Conservation (phyloP, 805 yeast species). For the Cyberlindnera lachancei region DNA sequence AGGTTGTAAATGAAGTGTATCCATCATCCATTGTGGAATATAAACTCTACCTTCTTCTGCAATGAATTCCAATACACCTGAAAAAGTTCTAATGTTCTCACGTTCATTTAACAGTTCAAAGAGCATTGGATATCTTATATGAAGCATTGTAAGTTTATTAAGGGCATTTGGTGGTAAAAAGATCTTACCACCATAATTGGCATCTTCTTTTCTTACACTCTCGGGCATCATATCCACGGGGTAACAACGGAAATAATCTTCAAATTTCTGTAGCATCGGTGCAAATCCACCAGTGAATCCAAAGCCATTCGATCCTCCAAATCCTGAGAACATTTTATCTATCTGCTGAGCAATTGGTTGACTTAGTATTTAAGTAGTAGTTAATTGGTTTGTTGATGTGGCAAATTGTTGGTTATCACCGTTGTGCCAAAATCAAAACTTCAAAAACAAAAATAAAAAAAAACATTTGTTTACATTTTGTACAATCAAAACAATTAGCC, state of each 20-base stretch:
- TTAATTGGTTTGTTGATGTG: background rate
- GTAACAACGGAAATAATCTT: constrained; percentile 86
- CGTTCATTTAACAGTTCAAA: constrained; percentile 72
- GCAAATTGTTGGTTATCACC: too few relatives aligned
- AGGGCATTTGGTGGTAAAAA: constrained; percentile 91
- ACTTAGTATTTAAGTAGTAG: background rate
- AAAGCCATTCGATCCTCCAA: constrained; percentile 27
- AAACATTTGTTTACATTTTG: background rate
- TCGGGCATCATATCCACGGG: constrained; percentile 85
- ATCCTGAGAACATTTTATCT: constrained; percentile 2
- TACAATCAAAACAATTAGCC: constrained; percentile 1
- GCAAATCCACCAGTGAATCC: constrained; percentile 18
- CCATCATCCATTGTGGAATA: constrained; percentile 96
- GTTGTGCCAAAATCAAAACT: background rate
- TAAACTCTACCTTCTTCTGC: constrained; percentile 97
- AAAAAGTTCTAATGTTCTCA: constrained; percentile 56
- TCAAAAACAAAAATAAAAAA: too few relatives aligned
- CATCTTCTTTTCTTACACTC: constrained; percentile 57
- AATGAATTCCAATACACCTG: constrained; percentile 92
- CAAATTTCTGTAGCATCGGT: constrained; percentile 44
- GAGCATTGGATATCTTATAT: constrained; percentile 93
- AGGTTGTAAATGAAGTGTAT: constrained; percentile 59
- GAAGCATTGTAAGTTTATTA: constrained; percentile 79
- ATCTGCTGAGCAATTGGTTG: background rate
- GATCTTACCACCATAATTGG: constrained; percentile 93